Conservation (phyloP, 148 eudicot genomes). For the Vaccinium vitisidaea region DNA sequence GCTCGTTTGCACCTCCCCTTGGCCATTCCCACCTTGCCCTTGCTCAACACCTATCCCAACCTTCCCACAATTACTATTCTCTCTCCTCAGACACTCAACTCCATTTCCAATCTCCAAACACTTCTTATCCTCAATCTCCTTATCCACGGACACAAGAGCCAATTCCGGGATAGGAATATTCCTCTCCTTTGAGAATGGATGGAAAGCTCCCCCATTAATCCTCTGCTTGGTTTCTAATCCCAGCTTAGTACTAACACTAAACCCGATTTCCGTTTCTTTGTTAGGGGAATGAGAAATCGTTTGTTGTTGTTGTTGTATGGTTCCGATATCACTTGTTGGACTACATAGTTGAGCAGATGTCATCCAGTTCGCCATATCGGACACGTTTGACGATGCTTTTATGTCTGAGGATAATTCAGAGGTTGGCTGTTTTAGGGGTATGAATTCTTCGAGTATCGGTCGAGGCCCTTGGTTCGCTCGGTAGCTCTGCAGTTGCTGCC, state of each 20-base stretch:
- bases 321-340: conserved; percentile 44
- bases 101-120: conserved; percentile 30
- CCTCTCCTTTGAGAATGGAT: conserved; percentile 67
- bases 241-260: conserved; percentile 39
- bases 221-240: conserved; percentile 49
- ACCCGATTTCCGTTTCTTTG: conserved; percentile 44
- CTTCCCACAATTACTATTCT: background rate
- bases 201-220: conserved; percentile 68
- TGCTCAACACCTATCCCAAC: conserved; percentile 5
- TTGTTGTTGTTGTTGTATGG: conserved; percentile 27
- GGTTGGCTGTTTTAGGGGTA: conserved; percentile 60
- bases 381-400: conserved; percentile 35
- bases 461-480: conserved; percentile 43
- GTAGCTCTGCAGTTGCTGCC: conserved; percentile 73
- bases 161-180: conserved; percentile 44
- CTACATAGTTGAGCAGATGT: conserved; percentile 91
- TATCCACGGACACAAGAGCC: conserved; percentile 53
- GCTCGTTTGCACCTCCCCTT: conserved; percentile 22
- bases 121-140: conserved; percentile 53
- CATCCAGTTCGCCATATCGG: conserved; percentile 91
- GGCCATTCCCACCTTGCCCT: conserved; percentile 21
- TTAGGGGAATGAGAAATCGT: conserved; percentile 25
- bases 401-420: conserved; percentile 26
- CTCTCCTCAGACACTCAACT: background rate
- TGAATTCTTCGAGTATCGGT: conserved; percentile 88